These are phyloP conservation scores for Taiozyma onychis DNA, from an alignment of 1,139 yeast species.

Conservation along the genomic window DNA sequence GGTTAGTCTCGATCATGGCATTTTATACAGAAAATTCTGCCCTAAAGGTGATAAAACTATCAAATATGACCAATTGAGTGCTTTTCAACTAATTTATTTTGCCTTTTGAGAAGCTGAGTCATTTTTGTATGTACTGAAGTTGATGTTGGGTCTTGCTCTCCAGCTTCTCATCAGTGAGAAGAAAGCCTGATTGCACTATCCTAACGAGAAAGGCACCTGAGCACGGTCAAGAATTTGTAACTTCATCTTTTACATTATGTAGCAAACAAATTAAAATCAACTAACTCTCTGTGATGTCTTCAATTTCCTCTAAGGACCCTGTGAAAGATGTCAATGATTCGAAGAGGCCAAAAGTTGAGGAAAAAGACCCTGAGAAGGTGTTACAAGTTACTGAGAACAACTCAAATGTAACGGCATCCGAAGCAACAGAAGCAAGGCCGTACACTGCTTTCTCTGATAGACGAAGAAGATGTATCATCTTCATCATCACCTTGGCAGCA, in stretches of 20 bases:
- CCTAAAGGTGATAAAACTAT: not conserved
- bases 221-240: too few species aligned
- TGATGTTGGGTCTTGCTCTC: too few species aligned
- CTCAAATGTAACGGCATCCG: not conserved
- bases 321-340: not conserved
- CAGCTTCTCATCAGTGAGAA: too few species aligned
- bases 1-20: not conserved
- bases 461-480: slow-evolving; percentile 27
- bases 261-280: too few species aligned
- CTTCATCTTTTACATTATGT: too few species aligned
- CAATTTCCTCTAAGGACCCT: not conserved
- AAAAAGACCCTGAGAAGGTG: not conserved
- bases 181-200: too few species aligned
- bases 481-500: slow-evolving; percentile 42
- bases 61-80: not conserved
- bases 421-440: not conserved
- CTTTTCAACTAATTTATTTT: not conserved
- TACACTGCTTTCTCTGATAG: slow-evolving; percentile 14
- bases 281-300: not conserved
- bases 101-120: too few species aligned
- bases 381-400: not conserved
- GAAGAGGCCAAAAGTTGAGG: not conserved
- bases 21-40: not conserved
- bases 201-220: too few species aligned
- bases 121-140: too few species aligned